Conservation (phyloP, 495 filamentous ascomycete genomes). For the Penicillium lividum region DNA sequence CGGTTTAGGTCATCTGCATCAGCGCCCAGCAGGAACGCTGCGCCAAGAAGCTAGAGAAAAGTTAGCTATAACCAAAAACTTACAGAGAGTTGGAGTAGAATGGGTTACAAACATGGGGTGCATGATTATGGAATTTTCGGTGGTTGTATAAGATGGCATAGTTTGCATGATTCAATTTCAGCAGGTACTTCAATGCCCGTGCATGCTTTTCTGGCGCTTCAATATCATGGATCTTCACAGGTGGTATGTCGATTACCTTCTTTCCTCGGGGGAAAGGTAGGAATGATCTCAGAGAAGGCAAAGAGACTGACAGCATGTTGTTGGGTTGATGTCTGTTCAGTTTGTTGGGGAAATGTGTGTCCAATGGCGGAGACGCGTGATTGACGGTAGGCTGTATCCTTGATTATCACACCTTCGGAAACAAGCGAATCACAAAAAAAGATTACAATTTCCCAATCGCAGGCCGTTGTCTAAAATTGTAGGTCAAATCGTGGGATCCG, state of each 20-base stretch:
- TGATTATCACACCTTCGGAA: background rate
- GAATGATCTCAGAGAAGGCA: slow-evolving; percentile 26
- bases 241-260: slow-evolving; percentile 60
- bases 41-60: slow-evolving; percentile 60
- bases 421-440: background rate
- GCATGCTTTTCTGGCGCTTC: slow-evolving; percentile 78
- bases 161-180: slow-evolving; percentile 90
- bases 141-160: slow-evolving; percentile 78
- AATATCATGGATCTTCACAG: slow-evolving; percentile 72
- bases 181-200: slow-evolving; percentile 81
- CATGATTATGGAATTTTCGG: slow-evolving; percentile 82
- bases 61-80: slow-evolving; percentile 6
- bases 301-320: slow-evolving; percentile 34
- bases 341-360: background rate
- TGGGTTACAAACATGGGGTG: slow-evolving; percentile 65
- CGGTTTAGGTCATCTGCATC: slow-evolving; percentile 66
- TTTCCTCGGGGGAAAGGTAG: slow-evolving; percentile 22
- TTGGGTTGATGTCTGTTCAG: background rate
- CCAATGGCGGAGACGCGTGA: slow-evolving; percentile 2
- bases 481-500: slow-evolving; percentile 9
- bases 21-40: slow-evolving; percentile 82
- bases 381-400: background rate
- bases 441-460: background rate
- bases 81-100: background rate
- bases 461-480: background rate